These are phyloP conservation scores for Thelephora ganbajun DNA, from an alignment of 768 basidiomycete genomes.

Conservation along the genomic window DNA sequence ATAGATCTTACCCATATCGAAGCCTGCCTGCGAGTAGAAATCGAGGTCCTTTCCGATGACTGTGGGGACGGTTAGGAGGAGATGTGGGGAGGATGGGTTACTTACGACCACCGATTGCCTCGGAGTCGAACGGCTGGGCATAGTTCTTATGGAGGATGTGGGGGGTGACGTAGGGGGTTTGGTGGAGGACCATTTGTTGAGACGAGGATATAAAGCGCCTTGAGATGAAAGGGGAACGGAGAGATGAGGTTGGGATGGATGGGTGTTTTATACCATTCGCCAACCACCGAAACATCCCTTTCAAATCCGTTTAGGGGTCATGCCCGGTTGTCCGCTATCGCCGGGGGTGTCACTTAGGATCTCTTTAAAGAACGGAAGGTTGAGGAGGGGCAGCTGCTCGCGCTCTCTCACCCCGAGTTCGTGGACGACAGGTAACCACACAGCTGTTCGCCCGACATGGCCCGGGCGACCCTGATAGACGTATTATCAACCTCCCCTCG, in stretches of 20 bases:
- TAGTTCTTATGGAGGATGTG: slow-evolving; percentile 84
- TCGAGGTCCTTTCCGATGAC: slow-evolving; percentile 89
- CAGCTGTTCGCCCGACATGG: too few species aligned
- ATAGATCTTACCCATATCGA: slow-evolving; percentile 96
- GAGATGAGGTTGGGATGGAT: not conserved
- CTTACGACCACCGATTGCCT: slow-evolving; percentile 45
- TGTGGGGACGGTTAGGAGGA: slow-evolving; percentile 18
- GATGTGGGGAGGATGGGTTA: slow-evolving; percentile 5
- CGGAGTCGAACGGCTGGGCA: slow-evolving; percentile 59
- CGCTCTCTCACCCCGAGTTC: too few species aligned
- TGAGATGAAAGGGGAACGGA: not conserved
- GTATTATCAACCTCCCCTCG: too few species aligned
- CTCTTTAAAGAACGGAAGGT: too few species aligned
- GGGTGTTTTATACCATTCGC: not conserved
- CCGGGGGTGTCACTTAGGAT: too few species aligned
- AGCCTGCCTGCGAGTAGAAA: slow-evolving; percentile 97
- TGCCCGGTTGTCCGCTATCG: too few species aligned
- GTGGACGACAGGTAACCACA: too few species aligned
- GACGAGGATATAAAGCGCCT: too few species aligned
- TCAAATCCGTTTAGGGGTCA: too few species aligned
- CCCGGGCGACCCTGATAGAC: too few species aligned
- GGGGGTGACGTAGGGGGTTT: slow-evolving; percentile 78
- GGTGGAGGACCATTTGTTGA: slow-evolving; percentile 19
- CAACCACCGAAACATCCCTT: not conserved
- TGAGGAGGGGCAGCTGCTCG: too few species aligned